Evolutionary conservation across 2,329 filamentous ascomycete species (phyloP).

Genomic region (Scedosporium minutisporum): DNA sequence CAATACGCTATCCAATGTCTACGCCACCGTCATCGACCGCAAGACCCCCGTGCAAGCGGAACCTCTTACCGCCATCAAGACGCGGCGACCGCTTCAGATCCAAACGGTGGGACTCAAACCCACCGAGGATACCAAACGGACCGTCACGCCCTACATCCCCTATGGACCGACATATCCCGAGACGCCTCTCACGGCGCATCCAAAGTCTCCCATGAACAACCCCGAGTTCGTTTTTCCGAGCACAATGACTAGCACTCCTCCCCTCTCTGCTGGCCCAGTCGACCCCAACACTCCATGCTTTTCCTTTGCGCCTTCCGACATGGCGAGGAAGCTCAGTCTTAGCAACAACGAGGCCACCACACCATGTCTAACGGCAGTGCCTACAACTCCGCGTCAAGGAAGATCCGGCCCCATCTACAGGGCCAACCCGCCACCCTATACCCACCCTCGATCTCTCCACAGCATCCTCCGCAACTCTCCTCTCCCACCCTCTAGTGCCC

Average conservation of each 20-base stretch:
- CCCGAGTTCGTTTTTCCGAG: conserved; percentile 41
- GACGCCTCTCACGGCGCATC: conserved; percentile 43
- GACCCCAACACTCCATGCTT: conserved; percentile 20
- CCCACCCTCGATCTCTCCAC: conserved; percentile 46
- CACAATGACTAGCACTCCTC: conserved; percentile 50
- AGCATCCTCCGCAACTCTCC: conserved; percentile 60
- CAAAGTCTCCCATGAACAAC: conserved; percentile 34
- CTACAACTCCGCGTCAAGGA: conserved; percentile 4
- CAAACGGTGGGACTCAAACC: conserved; percentile 6
- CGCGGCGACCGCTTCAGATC: conserved; percentile 19
- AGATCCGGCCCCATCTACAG: conserved; percentile 6
- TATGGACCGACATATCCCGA: conserved; percentile 38
- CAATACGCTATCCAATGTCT: conserved; percentile 58
- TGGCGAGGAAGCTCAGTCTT: conserved; percentile 9
- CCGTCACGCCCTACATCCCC: conserved; percentile 23
- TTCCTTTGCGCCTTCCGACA: conserved; percentile 7
- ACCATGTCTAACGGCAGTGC: background rate
- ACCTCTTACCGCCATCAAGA: conserved; percentile 40
- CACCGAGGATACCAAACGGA: conserved; percentile 7
- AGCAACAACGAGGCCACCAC: conserved; percentile 10
- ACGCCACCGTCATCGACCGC: conserved; percentile 52
- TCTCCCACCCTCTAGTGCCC: conserved; percentile 41
- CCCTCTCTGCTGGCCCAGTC: conserved; percentile 42
- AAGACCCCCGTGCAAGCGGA: conserved; percentile 38
- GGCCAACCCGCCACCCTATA: conserved; percentile 39